These are phyloP conservation scores for Geoglossum cookeanum DNA, from an alignment of 2,329 filamentous ascomycete genomes.

Conservation along the genomic window DNA sequence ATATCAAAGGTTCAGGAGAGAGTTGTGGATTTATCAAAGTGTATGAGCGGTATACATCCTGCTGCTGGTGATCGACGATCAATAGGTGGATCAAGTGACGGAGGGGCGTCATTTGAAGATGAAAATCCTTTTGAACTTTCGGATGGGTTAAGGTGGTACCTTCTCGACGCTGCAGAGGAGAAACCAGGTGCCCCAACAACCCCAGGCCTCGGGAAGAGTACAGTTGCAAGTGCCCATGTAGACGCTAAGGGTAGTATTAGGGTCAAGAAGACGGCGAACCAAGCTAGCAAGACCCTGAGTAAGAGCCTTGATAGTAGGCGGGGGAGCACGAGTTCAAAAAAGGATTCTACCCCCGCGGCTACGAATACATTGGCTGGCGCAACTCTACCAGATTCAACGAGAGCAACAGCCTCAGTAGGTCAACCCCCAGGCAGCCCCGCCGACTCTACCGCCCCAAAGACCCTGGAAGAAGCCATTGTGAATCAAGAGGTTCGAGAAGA, in stretches of 20 bases:
- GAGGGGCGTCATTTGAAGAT: conserved; percentile 45
- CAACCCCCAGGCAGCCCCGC: not conserved
- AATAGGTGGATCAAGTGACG: conserved; percentile 33
- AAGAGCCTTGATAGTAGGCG: conserved; percentile 83
- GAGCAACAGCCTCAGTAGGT: not conserved
- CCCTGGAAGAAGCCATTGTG: not conserved
- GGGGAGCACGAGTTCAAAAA: conserved; percentile 72
- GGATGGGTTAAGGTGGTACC: conserved; percentile 87
- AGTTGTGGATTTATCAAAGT: conserved; percentile 78
- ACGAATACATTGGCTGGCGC: not conserved
- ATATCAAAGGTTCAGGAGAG: conserved; percentile 84
- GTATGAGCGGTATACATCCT: conserved; percentile 32
- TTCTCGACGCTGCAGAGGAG: conserved; percentile 85
- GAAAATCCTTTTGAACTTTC: conserved; percentile 96
- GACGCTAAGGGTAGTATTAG: conserved; percentile 55
- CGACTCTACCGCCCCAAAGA: not conserved
- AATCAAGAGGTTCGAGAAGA: conserved; percentile 5
- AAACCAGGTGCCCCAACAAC: conserved; percentile 84
- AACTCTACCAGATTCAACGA: not conserved
- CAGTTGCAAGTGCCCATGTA: conserved; percentile 71
- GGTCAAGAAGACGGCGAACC: conserved; percentile 35
- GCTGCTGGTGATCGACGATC: conserved; percentile 25
- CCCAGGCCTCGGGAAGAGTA: conserved; percentile 77
- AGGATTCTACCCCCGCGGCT: conserved; percentile 26
- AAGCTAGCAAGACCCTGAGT: conserved; percentile 58